Evolutionary conservation across 768 basidiomycete species (phyloP).

Genomic region (Strobilomyces confusus): DNA sequence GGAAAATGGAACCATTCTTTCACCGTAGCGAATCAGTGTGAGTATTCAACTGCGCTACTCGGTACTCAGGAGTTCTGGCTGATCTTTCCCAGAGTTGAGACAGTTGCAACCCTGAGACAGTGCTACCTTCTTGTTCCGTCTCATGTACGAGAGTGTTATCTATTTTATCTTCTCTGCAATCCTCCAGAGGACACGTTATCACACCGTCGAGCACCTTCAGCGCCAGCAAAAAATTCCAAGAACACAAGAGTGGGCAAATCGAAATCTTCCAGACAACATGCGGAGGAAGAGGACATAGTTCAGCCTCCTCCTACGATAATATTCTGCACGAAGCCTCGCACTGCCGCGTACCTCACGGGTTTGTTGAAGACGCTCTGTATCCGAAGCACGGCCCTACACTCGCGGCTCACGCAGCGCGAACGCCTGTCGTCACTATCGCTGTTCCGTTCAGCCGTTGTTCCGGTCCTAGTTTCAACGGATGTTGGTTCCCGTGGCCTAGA

Average conservation of each 20-base stretch:
- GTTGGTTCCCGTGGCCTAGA: constrained; percentile 95
- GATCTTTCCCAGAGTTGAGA: constrained; percentile 62
- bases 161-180: constrained; percentile 84
- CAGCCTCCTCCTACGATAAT: constrained; percentile 96
- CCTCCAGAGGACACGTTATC: constrained; percentile 76
- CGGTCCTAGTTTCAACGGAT: constrained; percentile 91
- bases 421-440: constrained; percentile 78
- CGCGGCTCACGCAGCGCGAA: constrained; percentile 88
- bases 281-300: constrained; percentile 44
- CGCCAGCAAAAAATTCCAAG: constrained; percentile 23
- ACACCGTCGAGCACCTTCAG: constrained; percentile 62
- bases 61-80: background rate
- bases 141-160: constrained; percentile 89
- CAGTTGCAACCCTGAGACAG: constrained; percentile 85
- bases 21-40: constrained; percentile 75
- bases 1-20: constrained; percentile 85
- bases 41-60: constrained; percentile 26
- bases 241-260: constrained; percentile 33
- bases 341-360: constrained; percentile 83
- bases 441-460: constrained; percentile 83
- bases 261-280: constrained; percentile 29
- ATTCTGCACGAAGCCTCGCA: constrained; percentile 81
- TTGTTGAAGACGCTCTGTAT: constrained; percentile 77
- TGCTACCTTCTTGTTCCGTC: constrained; percentile 90
- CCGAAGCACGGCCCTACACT: constrained; percentile 87